Base-by-base conservation (phyloP, 306 rosid genomes). In the Bauhinia variegata region DNA sequence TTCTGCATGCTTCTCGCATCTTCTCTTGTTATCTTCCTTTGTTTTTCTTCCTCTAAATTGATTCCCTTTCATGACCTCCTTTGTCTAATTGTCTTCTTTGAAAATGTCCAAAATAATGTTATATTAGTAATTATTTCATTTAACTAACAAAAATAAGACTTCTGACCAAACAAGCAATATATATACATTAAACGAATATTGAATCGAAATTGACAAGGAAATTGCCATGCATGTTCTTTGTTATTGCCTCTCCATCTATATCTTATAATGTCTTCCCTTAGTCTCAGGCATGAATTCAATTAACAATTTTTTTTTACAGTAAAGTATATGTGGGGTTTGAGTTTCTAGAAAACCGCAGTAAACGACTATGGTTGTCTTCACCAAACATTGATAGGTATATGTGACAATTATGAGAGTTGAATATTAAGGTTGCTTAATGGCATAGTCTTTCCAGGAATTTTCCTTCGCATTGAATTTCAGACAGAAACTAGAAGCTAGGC, bases 31-130 rank as follows among this genome's bases (percentile, higher is more conserved):
- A n/a, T n/a, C n/a, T n/a, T n/a, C n/a, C n/a, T n/a, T n/a, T n/a
- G 28, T 23, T 11, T 44, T 4, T 4, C 49, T 51, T 49, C 65
- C 42, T 65, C 71, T 54, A 58, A n/a, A 65, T 28, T 71, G 63
- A 56, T 69, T 80, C 73, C 62, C 37, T n/a, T n/a, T n/a, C n/a
- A n/a, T n/a, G n/a, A n/a, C 36, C 33, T 5, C 43, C 15, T 14
- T 41, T 64, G 75, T n/a, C n/a, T n/a, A n/a, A n/a, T n/a, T n/a
- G n/a, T 53, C 73, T 62, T 62, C 41, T 53, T 68, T 54, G 50
- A 65, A 72, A 74, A 23, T 47, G 60, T 50, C 65, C 78, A 73
- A 63, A 60, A 23, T n/a, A n/a, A n/a, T 23, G 28, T 23, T 23
- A 7, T 11, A 31, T 15, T 18, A n/a, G n/a, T n/a, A 16, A 34